phyloP scores from a whole-genome alignment of 306 rosid genomes.

The Carpinus viminea region DNA sequence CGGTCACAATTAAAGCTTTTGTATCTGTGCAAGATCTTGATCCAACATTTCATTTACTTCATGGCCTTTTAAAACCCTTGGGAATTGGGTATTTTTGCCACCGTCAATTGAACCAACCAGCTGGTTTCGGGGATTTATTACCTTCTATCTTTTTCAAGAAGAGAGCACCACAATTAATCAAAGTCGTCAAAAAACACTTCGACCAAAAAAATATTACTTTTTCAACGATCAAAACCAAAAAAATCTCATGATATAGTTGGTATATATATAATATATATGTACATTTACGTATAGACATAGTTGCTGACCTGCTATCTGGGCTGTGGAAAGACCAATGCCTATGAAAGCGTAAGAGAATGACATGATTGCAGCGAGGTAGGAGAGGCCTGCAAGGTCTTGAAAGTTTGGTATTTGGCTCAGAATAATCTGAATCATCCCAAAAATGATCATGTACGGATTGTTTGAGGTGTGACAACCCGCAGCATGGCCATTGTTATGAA shows the following conservation, averaged over 20 bases:
- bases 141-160: too few relatives aligned
- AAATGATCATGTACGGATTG: slow-evolving; percentile 25
- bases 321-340: slow-evolving; percentile 32
- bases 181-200: too few relatives aligned
- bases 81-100: too few relatives aligned
- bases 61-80: too few relatives aligned
- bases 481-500: slow-evolving; percentile 17
- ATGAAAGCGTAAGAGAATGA: slow-evolving; percentile 33
- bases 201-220: background rate
- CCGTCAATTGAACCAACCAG: too few relatives aligned
- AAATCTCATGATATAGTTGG: background rate
- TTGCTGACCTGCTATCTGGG: slow-evolving; percentile 29
- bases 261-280: too few relatives aligned
- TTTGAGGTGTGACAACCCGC: slow-evolving; percentile 11
- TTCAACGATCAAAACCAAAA: background rate
- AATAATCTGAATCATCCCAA: slow-evolving; percentile 23
- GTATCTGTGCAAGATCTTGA: too few relatives aligned
- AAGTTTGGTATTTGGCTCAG: slow-evolving; percentile 29
- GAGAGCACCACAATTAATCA: too few relatives aligned
- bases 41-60: too few relatives aligned
- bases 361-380: slow-evolving; percentile 31
- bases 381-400: slow-evolving; percentile 26
- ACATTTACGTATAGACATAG: background rate
- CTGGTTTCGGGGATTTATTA: too few relatives aligned
- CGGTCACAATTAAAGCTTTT: too few relatives aligned